Conservation (phyloP, 1,284 basidiomycete species). For the Trametes versicolor region DNA sequence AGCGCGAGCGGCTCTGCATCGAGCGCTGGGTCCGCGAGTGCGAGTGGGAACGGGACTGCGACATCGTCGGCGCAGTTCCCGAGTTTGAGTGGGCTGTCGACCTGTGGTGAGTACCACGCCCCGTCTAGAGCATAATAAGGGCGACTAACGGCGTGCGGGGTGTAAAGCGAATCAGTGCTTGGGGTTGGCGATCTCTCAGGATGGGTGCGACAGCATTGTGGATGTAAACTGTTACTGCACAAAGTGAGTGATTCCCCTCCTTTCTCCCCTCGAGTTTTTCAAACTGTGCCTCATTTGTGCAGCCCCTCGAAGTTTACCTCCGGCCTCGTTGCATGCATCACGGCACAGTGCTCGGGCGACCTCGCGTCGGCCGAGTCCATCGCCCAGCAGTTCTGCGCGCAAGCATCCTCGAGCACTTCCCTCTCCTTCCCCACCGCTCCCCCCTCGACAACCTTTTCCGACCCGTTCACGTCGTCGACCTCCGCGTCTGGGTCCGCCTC, state of each 20-base stretch:
- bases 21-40: neutral
- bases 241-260: constrained; percentile 35
- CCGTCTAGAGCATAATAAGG: neutral
- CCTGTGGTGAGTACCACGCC: constrained; percentile 37
- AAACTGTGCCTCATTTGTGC: neutral
- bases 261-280: neutral
- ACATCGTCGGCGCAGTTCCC: constrained; percentile 43
- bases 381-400: constrained; percentile 44
- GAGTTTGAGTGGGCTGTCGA: constrained; percentile 42
- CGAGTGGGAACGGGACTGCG: constrained; percentile 27
- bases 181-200: constrained; percentile 36
- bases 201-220: constrained; percentile 42
- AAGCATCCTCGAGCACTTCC: constrained; percentile 41
- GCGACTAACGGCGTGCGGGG: neutral
- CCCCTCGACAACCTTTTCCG: constrained; percentile 34
- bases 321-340: constrained; percentile 38
- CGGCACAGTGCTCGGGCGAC: constrained; percentile 38
- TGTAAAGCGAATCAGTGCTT: constrained; percentile 42
- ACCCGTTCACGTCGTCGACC: constrained; percentile 32
- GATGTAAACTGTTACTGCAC: constrained; percentile 45
- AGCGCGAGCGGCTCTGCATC: constrained; percentile 12
- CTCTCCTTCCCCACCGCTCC: constrained; percentile 42
- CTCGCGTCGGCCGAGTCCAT: constrained; percentile 40
- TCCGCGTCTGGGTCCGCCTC: constrained; percentile 19
- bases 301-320: constrained; percentile 33